Base-by-base conservation (phyloP, 768 basidiomycete species). In the Stropharia rugosoannulata region DNA sequence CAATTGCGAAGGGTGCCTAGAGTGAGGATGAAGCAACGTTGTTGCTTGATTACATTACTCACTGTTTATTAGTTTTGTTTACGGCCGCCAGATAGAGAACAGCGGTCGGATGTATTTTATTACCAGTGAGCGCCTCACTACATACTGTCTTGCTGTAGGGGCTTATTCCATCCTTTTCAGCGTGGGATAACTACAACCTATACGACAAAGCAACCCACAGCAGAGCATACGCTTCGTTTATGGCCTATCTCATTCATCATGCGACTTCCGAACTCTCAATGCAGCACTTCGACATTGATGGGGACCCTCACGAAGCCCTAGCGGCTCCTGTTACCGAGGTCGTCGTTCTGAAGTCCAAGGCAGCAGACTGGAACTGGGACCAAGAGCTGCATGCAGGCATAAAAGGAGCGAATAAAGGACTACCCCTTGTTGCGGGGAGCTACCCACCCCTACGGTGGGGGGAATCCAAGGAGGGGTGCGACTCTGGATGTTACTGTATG, bases 231-330 rank as follows among this genome's bases (percentile, higher is more conserved):
- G 51, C 51, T 11, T 44, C 42, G 12, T 44, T 44, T 37, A 52
- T 52, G 41, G 41, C 51, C 2, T 52, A 36, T 18, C 32, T 52
- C 15, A 36, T 52, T 11, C 51, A 52, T 16, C 41, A 43, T 27
- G 19, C 41, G 10, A 44, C 37, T 16, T 36, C 32, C 27, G 42
- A 44, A 7, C 41, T 41, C 18, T 43, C 29, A 15, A 36, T 52
- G n/a, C 51, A 52, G 12, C 51, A 52, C 15, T 52, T 52, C n/a
- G 51, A 52, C 13, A 42, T 52, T 32, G 51, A 52, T 18, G 51
- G 51, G 19, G 51, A 52, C 40, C 51, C 51, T 36, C 51, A 52
- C 37, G 41, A 35, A 44, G 51, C 51, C 10, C 15, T 52, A 18
- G 32, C 42, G 5, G 51, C 51, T 35, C 51, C 51, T 8, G 51